Percentiles rank a stretch among this genome's conserved stretches.
Conservation (phyloP, 352 stramenopile species). For the Pythium brachiatum region DNA sequence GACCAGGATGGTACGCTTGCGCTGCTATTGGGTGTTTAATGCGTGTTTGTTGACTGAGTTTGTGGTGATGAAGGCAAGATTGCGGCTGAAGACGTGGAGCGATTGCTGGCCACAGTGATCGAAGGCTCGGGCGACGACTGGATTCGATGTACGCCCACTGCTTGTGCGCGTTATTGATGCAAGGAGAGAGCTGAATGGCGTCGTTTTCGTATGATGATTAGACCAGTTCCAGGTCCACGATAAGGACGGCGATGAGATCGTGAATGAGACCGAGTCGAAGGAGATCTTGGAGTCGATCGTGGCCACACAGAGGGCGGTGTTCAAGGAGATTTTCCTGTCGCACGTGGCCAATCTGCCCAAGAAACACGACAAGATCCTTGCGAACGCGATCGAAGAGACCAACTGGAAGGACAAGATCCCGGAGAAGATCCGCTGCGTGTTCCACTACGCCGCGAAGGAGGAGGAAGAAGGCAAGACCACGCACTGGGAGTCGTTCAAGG, state of each 20-base stretch:
- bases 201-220: slow-evolving; percentile 23
- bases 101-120: slow-evolving; percentile 34
- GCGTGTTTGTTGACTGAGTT: neutral
- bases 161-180: neutral
- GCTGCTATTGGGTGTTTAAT: neutral
- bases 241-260: slow-evolving; percentile 43
- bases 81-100: slow-evolving; percentile 35
- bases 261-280: slow-evolving; percentile 58
- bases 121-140: slow-evolving; percentile 10
- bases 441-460: slow-evolving; percentile 64
- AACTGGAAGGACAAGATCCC: slow-evolving; percentile 71
- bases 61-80: slow-evolving; percentile 50
- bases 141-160: slow-evolving; percentile 12
- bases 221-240: slow-evolving; percentile 65
- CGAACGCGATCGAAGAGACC: slow-evolving; percentile 48
- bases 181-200: neutral
- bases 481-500: slow-evolving; percentile 58
- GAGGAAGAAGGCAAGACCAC: slow-evolving; percentile 54
- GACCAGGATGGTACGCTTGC: slow-evolving; percentile 53
- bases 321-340: slow-evolving; percentile 58
- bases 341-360: slow-evolving; percentile 36
- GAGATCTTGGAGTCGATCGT: slow-evolving; percentile 61
- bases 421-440: slow-evolving; percentile 74
- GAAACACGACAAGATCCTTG: slow-evolving; percentile 61
- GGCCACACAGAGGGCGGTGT: slow-evolving; percentile 47